Conservation (phyloP, 345 rosid species). For the Eucalyptus virginea region DNA sequence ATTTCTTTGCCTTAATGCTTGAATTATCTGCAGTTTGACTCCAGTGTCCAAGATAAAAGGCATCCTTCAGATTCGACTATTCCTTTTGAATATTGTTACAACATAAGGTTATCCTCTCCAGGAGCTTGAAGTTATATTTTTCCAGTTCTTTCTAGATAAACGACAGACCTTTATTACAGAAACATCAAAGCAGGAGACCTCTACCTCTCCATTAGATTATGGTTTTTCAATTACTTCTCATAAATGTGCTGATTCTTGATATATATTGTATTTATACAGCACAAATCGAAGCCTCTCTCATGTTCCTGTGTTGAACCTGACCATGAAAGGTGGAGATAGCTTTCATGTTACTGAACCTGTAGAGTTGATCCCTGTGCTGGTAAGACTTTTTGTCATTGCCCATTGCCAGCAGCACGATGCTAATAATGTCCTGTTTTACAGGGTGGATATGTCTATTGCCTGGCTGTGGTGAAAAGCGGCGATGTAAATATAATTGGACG, state of each 20-base stretch:
- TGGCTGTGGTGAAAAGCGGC: slow-evolving; percentile 59
- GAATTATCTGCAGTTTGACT: slow-evolving; percentile 51
- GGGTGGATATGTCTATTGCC: slow-evolving; percentile 42
- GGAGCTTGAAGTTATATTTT: not conserved
- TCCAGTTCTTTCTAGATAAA: not conserved
- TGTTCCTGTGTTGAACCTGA: slow-evolving; percentile 41
- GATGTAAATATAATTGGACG: slow-evolving; percentile 81
- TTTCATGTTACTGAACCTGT: slow-evolving; percentile 47
- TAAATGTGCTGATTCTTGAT: not conserved
- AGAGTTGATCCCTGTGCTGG: slow-evolving; percentile 15
- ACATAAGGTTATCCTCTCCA: slow-evolving; percentile 28
- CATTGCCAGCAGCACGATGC: not conserved
- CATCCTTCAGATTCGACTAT: slow-evolving; percentile 5
- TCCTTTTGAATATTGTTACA: slow-evolving; percentile 83
- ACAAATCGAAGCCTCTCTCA: slow-evolving; percentile 18
- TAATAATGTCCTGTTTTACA: slow-evolving; percentile 10
- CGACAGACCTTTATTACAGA: slow-evolving; percentile 1
- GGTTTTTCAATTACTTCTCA: not conserved
- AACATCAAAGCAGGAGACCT: not conserved
- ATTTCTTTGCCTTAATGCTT: not conserved
- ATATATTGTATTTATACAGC: slow-evolving; percentile 5
- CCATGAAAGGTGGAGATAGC: slow-evolving; percentile 67
- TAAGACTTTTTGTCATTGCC: slow-evolving; percentile 1
- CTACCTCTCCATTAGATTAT: not conserved
- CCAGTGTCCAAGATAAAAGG: slow-evolving; percentile 34